Conservation (phyloP, 2,329 filamentous ascomycete species). For the Aspergillus transmontanensis region DNA sequence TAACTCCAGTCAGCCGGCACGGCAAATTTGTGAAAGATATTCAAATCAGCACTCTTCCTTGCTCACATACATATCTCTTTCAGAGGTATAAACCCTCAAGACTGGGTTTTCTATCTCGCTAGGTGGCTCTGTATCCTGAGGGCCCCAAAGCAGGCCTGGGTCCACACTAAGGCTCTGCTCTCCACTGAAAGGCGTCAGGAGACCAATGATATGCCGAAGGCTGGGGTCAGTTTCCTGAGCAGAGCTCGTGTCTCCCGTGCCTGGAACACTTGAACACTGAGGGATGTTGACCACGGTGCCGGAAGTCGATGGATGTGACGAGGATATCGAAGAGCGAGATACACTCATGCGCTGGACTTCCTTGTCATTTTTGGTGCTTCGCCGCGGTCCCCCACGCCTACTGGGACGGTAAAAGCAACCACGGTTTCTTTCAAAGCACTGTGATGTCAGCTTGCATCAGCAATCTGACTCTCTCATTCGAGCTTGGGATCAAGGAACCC, state of each 20-base stretch:
- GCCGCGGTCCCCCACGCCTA: not conserved
- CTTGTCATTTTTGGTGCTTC: slow-evolving; percentile 2
- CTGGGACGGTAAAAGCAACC: not conserved
- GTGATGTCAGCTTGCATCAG: not conserved
- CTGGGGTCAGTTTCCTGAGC: not conserved
- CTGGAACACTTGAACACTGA: not conserved
- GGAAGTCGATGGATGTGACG: not conserved
- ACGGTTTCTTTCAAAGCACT: not conserved
- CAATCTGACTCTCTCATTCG: not conserved
- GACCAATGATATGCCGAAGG: not conserved
- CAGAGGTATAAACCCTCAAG: not conserved
- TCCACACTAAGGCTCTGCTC: not conserved
- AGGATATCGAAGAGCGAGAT: not conserved
- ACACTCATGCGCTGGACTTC: not conserved
- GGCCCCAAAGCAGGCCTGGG: not conserved
- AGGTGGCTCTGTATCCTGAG: not conserved
- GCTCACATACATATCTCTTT: not conserved
- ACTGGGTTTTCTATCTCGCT: not conserved
- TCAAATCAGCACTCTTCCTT: not conserved
- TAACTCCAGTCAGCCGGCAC: not conserved
- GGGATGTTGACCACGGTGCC: not conserved
- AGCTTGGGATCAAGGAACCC: not conserved
- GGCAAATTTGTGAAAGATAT: not conserved
- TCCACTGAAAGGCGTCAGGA: not conserved
- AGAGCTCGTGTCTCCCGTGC: not conserved